Evolutionary conservation across 2,329 filamentous ascomycete species (phyloP).

Genomic region (Malbranchea zuffiana): DNA sequence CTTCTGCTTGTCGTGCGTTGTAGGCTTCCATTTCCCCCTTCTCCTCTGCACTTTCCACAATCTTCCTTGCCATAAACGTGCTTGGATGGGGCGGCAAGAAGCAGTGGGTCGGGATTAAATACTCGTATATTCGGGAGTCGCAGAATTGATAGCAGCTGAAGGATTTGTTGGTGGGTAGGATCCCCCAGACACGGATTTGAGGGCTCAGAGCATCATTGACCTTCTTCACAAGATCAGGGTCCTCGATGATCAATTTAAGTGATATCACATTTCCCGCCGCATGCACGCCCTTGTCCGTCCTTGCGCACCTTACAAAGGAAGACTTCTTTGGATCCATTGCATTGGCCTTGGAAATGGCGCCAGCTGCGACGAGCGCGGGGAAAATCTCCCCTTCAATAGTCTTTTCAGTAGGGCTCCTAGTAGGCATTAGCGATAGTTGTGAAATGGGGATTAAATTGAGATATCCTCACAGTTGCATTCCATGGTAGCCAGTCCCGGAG

Average conservation of each 20-base stretch:
- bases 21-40: constrained; percentile 61
- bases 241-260: constrained; percentile 89
- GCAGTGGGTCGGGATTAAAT: constrained; percentile 85
- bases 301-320: constrained; percentile 80
- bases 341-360: constrained; percentile 92
- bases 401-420: constrained; percentile 54
- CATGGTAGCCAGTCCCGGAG: constrained; percentile 90
- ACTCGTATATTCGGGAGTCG: constrained; percentile 95
- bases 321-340: constrained; percentile 95
- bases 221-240: constrained; percentile 72
- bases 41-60: constrained; percentile 67
- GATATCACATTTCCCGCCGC: constrained; percentile 93
- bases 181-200: constrained; percentile 93
- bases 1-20: constrained; percentile 60
- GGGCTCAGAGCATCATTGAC: constrained; percentile 77
- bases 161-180: constrained; percentile 74
- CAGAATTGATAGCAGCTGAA: constrained; percentile 94
- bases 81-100: constrained; percentile 85
- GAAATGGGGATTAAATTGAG: neutral
- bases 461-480: constrained; percentile 68
- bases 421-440: neutral
- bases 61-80: constrained; percentile 70
- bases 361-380: constrained; percentile 76
- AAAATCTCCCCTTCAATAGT: constrained; percentile 97
- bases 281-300: constrained; percentile 96